These are phyloP conservation scores for Pichia paraexigua DNA, from an alignment of 805 yeast species.

Conservation along the genomic window DNA sequence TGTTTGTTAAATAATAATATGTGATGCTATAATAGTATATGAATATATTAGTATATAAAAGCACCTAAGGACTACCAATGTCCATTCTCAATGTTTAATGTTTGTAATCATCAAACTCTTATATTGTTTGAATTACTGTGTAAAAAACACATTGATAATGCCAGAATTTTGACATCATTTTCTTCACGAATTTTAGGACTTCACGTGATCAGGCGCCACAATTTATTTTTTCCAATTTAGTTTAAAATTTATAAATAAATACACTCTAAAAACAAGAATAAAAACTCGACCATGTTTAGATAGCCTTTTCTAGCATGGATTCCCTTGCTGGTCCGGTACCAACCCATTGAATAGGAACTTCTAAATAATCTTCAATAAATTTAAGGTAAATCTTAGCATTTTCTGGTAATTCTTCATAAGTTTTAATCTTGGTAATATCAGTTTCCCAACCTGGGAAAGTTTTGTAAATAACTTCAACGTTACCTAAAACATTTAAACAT, in stretches of 20 bases:
- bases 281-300: background rate
- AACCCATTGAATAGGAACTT: conserved; percentile 89
- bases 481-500: conserved; percentile 71
- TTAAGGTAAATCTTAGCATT: conserved; percentile 79
- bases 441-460: conserved; percentile 92
- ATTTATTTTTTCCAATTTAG: too few relatives aligned
- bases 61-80: background rate
- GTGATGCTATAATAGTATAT: background rate
- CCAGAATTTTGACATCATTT: background rate
- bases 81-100: too few relatives aligned
- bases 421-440: conserved; percentile 65
- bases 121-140: background rate
- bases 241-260: too few relatives aligned
- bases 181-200: background rate
- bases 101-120: too few relatives aligned
- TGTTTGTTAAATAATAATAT: too few relatives aligned
- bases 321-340: conserved; percentile 98
- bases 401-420: conserved; percentile 74
- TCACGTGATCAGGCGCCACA: background rate
- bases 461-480: conserved; percentile 86
- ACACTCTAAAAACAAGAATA: too few relatives aligned
- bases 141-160: background rate
- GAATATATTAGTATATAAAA: background rate
- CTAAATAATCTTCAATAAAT: conserved; percentile 77
- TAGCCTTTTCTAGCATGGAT: conserved; percentile 64